Conservation (phyloP, 805 yeast species). For the Yamadazyma ubonensis region DNA sequence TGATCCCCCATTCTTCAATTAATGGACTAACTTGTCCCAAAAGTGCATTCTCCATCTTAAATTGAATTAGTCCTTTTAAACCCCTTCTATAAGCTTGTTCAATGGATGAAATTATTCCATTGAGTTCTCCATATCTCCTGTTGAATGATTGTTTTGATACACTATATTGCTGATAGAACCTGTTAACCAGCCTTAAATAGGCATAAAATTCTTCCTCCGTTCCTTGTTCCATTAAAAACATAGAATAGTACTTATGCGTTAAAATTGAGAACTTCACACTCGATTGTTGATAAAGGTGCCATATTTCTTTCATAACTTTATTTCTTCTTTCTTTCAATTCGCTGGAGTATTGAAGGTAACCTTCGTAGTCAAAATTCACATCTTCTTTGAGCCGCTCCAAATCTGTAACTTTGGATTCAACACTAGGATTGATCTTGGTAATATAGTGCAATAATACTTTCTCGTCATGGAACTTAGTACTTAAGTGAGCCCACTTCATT, state of each 20-base stretch:
- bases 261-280: constrained; percentile 22
- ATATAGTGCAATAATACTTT: constrained; percentile 29
- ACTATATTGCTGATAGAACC: constrained; percentile 16
- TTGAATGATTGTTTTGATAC: constrained; percentile 19
- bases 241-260: constrained; percentile 25
- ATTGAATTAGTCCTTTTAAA: constrained; percentile 26
- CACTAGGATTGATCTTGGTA: constrained; percentile 16
- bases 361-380: constrained; percentile 40
- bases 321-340: constrained; percentile 26
- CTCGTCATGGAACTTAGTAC: constrained; percentile 29
- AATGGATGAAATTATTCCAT: constrained; percentile 16
- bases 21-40: constrained; percentile 31
- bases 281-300: constrained; percentile 32
- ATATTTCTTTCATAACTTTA: constrained; percentile 28
- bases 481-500: constrained; percentile 37
- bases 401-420: constrained; percentile 1
- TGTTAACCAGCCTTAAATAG: constrained; percentile 19
- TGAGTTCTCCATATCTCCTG: constrained; percentile 10
- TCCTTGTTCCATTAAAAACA: constrained; percentile 23
- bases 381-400: constrained; percentile 29
- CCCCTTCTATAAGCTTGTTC: constrained; percentile 19
- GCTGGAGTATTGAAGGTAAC: constrained; percentile 27
- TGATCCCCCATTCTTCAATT: constrained; percentile 36
- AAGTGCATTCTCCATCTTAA: constrained; percentile 26
- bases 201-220: constrained; percentile 21